Evolutionary conservation across 2,329 filamentous ascomycete species (phyloP), one percentile per base, ranked within the genome.

Genomic region (Rutstroemia sp.): DNA sequence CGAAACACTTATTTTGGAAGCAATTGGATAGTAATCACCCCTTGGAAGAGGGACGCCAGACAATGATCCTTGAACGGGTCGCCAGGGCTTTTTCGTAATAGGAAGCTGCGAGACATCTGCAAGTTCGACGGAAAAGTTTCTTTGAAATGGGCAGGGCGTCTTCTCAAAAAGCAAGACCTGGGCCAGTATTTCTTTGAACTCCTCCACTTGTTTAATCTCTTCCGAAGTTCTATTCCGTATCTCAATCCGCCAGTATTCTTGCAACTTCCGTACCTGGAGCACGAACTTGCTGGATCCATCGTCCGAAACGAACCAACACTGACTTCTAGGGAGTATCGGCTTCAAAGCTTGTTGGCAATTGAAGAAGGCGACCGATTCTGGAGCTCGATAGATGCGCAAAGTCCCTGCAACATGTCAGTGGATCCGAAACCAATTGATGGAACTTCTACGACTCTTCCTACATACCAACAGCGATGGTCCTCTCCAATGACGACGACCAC

Each of bases 291-390:
- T 90, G 87, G 51, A 58, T 56, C 85, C 80, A 57, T 89, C 87
- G 69, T 95, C 89, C 34, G 54, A 56, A 12, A 96, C 87, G 69
- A 88, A 95, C 92, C 92, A 96, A 68, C 88, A 95, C 71, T 96
- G 91, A 57, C 90, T 95, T 70, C 89, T 89, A 23, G 89, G 89
- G 52, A 96, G 74, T 60, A 96, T 94, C 10, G 92, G 88, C 65
- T 94, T 89, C 17, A 96, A 78, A 16, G 92, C 86, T 55, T 83
- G 84, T 58, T 89, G 89, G 61, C 90, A 95, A 71, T 88, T 92
- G 9, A 96, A 78, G 66, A 96, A 96, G 12, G 89, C 88, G 16
- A 94, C 89, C 9, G 89, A 89, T 19, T 89, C 88, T 7, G 88
- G 88, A 36, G 94, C 87, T 65, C 88, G 86, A 69, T 96, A 95